These are phyloP conservation scores for Phylloporus sp. DNA, from an alignment of 768 basidiomycete species.

Conservation along the genomic window DNA sequence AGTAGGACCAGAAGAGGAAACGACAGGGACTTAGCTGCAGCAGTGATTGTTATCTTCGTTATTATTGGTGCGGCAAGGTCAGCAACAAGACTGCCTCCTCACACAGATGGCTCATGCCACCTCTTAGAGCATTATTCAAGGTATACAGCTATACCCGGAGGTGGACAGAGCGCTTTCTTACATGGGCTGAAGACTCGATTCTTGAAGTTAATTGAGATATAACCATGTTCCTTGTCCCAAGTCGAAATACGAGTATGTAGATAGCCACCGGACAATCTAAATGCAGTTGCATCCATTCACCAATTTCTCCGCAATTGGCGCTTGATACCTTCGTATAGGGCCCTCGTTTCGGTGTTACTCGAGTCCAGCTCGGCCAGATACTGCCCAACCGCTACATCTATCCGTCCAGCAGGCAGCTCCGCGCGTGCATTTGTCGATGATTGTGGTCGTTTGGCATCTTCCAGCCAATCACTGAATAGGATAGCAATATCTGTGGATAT, in stretches of 20 bases:
- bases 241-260: constrained; percentile 16
- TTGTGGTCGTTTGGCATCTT: constrained; percentile 70
- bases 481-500: constrained; percentile 81
- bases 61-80: constrained; percentile 62
- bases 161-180: constrained; percentile 54
- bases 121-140: constrained; percentile 61
- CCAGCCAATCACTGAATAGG: constrained; percentile 76
- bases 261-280: constrained; percentile 8
- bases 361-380: constrained; percentile 70
- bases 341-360: constrained; percentile 56
- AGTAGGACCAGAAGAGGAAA: constrained; percentile 50
- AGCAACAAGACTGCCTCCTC: constrained; percentile 10
- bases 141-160: constrained; percentile 65
- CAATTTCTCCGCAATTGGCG: constrained; percentile 69
- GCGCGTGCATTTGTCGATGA: constrained; percentile 54
- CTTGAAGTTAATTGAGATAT: constrained; percentile 59
- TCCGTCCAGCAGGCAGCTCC: constrained; percentile 75
- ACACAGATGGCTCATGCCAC: constrained; percentile 9
- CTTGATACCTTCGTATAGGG: constrained; percentile 65
- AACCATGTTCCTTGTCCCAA: constrained; percentile 6
- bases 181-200: constrained; percentile 76
- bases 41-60: constrained; percentile 59
- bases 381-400: constrained; percentile 69
- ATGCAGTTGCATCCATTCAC: constrained; percentile 36
- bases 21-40: constrained; percentile 60